These are phyloP conservation scores for Actinidia polygama DNA, from an alignment of 179 eudicot species.

Conservation along the genomic window DNA sequence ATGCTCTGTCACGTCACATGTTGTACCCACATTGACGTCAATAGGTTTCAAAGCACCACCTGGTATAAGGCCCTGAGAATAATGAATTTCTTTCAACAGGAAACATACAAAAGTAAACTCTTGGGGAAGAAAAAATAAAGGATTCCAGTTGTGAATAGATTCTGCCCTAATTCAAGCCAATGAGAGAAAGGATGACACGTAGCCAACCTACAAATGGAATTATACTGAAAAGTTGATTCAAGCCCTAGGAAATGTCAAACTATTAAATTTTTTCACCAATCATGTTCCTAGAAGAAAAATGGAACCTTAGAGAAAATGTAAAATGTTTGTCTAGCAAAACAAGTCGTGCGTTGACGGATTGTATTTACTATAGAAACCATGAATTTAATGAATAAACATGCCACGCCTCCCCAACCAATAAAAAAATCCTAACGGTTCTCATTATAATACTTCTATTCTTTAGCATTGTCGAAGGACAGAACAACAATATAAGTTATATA, in stretches of 20 bases:
- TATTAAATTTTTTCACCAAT: background rate
- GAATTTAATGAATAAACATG: background rate
- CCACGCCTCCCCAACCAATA: background rate
- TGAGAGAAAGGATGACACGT: background rate
- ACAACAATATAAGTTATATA: background rate
- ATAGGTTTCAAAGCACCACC: constrained; percentile 91
- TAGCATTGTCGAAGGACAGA: constrained; percentile 6
- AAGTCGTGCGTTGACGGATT: background rate
- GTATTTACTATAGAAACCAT: background rate
- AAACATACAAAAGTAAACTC: background rate
- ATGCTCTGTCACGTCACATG: constrained; percentile 89
- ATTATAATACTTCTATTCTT: background rate
- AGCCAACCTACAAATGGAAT: background rate
- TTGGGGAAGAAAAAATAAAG: background rate
- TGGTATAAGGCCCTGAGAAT: constrained; percentile 91
- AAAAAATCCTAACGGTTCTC: background rate
- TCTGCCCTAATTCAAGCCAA: background rate
- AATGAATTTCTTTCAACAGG: constrained; percentile 23
- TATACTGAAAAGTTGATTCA: background rate
- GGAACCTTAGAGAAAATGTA: background rate
- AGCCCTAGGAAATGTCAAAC: background rate
- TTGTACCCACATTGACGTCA: constrained; percentile 59
- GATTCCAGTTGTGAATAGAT: background rate
- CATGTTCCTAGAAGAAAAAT: constrained; percentile 11
- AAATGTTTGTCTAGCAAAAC: background rate